phyloP scores from a whole-genome alignment of 768 basidiomycete genomes.

The Tubosaeta sp. region DNA sequence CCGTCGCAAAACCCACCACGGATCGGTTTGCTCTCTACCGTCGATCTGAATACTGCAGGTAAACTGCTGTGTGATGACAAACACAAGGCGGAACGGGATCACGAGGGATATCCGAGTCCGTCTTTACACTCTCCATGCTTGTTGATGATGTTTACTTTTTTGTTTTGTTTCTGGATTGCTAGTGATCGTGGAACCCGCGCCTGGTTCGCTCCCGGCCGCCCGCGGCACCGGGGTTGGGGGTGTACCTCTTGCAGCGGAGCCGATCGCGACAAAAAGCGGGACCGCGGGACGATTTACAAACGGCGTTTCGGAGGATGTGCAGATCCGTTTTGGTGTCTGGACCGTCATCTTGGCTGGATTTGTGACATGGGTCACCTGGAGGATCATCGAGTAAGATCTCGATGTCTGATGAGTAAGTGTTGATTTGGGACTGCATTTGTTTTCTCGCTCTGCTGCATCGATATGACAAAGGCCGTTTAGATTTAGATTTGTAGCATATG shows the following conservation, averaged over 20 bases:
- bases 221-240: slow-evolving; percentile 25
- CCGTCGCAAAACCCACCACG: slow-evolving; percentile 66
- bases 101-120: slow-evolving; percentile 28
- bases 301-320: slow-evolving; percentile 11
- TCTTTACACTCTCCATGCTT: background rate
- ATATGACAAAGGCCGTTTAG: background rate
- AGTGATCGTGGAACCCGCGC: slow-evolving; percentile 42
- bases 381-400: slow-evolving; percentile 9
- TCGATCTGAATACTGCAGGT: slow-evolving; percentile 48
- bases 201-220: slow-evolving; percentile 27
- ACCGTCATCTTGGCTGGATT: slow-evolving; percentile 6
- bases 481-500: slow-evolving; percentile 11
- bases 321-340: slow-evolving; percentile 18
- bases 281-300: slow-evolving; percentile 8
- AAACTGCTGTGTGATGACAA: slow-evolving; percentile 36
- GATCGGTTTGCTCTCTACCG: slow-evolving; percentile 69
- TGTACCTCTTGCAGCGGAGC: slow-evolving; percentile 25
- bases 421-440: background rate
- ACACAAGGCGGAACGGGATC: slow-evolving; percentile 29
- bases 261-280: slow-evolving; percentile 11
- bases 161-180: background rate
- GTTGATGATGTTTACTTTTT: background rate
- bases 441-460: slow-evolving; percentile 3
- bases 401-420: background rate
- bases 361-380: slow-evolving; percentile 19